Percentiles rank a stretch among this genome's conserved stretches.
Conservation (phyloP, 192 early-diverging fungal genomes). For the Neocallimastix lanati region DNA sequence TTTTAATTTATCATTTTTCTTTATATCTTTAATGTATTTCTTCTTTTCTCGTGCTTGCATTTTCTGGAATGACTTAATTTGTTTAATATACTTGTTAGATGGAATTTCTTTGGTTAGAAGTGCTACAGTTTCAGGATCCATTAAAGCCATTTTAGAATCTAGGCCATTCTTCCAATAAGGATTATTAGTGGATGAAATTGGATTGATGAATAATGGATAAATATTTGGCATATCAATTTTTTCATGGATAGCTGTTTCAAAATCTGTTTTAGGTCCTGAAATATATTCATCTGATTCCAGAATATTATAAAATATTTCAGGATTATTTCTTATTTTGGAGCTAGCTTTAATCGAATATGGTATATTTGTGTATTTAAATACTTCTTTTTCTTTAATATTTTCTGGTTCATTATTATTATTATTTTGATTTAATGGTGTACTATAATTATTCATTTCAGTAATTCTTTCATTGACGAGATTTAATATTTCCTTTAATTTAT, state of each 20-base stretch:
- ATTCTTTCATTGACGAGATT: not conserved
- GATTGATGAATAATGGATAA: not conserved
- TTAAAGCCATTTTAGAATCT: not conserved
- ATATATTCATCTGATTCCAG: not conserved
- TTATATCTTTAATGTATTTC: not conserved
- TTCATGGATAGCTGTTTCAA: not conserved
- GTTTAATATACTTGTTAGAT: not conserved
- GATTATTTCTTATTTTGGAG: not conserved
- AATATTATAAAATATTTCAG: not conserved
- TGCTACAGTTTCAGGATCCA: not conserved
- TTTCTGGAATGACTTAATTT: not conserved
- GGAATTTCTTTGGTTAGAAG: not conserved
- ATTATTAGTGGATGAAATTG: not conserved
- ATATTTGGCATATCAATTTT: not conserved
- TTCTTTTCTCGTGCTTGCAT: not conserved
- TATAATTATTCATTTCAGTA: not conserved
- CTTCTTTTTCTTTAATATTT: not conserved
- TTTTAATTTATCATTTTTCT: not conserved
- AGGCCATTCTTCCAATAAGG: not conserved
- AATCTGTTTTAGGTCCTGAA: not conserved
- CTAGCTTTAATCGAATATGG: not conserved
- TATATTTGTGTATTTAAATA: not conserved
- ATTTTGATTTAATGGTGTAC: not conserved
- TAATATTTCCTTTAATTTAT: not conserved
- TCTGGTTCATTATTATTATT: not conserved